These are phyloP conservation scores for Fusarium tjaetaba DNA, from an alignment of 2,329 filamentous ascomycete genomes.

Conservation along the genomic window DNA sequence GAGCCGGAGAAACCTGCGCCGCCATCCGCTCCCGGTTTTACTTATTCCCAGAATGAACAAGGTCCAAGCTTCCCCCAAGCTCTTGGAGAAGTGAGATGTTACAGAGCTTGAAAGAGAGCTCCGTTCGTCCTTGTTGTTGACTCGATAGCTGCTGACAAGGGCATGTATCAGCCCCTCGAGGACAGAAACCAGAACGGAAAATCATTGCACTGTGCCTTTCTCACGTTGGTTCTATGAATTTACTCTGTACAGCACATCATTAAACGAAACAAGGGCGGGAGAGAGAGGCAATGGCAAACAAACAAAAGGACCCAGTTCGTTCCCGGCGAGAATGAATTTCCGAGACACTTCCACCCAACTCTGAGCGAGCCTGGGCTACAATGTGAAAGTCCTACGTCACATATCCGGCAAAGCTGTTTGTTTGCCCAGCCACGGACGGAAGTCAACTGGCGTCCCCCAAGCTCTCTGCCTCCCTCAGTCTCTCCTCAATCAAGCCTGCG, in stretches of 20 bases:
- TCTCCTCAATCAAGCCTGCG: neutral
- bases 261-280: neutral
- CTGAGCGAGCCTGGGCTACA: neutral
- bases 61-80: slow-evolving; percentile 21
- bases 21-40: slow-evolving; percentile 9
- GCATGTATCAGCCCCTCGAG: neutral
- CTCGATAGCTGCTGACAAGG: slow-evolving; percentile 14
- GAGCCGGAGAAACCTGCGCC: slow-evolving; percentile 30
- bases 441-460: neutral
- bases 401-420: slow-evolving; percentile 13
- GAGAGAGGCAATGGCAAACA: neutral
- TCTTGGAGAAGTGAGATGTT: slow-evolving; percentile 26
- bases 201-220: neutral
- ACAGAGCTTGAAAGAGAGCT: slow-evolving; percentile 18
- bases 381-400: slow-evolving; percentile 32
- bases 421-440: slow-evolving; percentile 29
- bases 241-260: neutral
- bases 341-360: slow-evolving; percentile 11
- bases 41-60: neutral
- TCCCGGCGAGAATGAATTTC: neutral
- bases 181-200: neutral
- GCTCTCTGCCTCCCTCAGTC: neutral
- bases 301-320: slow-evolving; percentile 9
- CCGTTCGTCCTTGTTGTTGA: slow-evolving; percentile 28
- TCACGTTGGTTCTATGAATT: neutral